Percentiles rank a stretch among this genome's conserved stretches.
Evolutionary conservation across 225 moss, liverwort and hornwort species (phyloP).

Genomic region (Straminergon stramineum): DNA sequence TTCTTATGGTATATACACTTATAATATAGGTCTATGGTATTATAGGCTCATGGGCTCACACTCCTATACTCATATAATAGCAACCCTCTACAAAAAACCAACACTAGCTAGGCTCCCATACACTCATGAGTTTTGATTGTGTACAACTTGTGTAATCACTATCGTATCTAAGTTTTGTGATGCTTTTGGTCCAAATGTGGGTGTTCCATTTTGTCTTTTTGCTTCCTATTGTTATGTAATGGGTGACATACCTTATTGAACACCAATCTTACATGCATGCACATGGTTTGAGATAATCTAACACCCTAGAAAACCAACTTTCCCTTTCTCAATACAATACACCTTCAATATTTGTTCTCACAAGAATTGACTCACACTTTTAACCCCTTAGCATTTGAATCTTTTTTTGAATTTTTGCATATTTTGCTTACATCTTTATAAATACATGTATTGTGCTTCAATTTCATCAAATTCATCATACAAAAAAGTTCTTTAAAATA

Average conservation of each 20-base stretch:
- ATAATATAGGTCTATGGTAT: too few species aligned
- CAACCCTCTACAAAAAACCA: too few species aligned
- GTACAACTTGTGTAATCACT: not conserved
- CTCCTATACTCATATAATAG: too few species aligned
- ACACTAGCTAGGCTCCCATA: accelerated
- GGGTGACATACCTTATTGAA: too few species aligned
- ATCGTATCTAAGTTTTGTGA: not conserved
- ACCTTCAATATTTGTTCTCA: not conserved
- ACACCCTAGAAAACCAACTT: accelerated
- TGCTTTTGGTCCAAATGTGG: not conserved
- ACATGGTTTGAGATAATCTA: not conserved
- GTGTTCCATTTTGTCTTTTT: not conserved
- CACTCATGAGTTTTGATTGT: not conserved
- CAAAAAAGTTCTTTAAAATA: too few species aligned
- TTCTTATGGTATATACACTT: too few species aligned
- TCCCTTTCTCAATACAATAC: not conserved
- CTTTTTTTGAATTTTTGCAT: too few species aligned
- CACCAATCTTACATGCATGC: not conserved
- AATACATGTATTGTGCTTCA: too few species aligned
- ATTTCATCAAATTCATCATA: too few species aligned
- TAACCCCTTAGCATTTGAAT: too few species aligned
- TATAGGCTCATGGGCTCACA: too few species aligned
- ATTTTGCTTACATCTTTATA: too few species aligned
- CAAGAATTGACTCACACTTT: accelerated
- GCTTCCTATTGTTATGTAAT: not conserved